phyloP scores from a whole-genome alignment of 176 grass and related monocot genomes.

The Oryza meridionalis region DNA sequence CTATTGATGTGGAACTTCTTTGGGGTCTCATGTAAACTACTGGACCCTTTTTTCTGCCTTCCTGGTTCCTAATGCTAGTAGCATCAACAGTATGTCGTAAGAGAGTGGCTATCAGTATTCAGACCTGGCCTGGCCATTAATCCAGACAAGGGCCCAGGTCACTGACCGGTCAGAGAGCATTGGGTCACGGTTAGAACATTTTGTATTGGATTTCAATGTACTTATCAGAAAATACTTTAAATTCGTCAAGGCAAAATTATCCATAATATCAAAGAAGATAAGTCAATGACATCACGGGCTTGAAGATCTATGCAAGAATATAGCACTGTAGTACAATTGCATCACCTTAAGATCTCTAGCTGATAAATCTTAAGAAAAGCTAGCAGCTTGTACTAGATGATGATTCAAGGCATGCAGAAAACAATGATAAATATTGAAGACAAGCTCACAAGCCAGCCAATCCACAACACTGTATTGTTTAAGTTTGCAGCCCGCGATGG shows the following conservation, averaged over 20 bases:
- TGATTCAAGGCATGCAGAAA: background rate
- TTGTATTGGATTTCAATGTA: background rate
- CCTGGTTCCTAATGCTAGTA: background rate
- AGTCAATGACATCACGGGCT: background rate
- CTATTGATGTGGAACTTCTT: conserved; percentile 19
- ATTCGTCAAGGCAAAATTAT: background rate
- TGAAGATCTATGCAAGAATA: background rate
- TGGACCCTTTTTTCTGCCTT: conserved; percentile 5
- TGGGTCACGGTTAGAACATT: background rate
- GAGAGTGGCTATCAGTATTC: background rate
- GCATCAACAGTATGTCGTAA: background rate
- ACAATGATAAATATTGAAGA: too few relatives aligned
- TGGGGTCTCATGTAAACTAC: conserved; percentile 14
- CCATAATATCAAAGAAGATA: background rate
- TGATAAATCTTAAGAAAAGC: background rate
- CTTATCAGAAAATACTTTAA: background rate
- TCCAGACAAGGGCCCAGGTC: background rate
- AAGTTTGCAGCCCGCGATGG: background rate
- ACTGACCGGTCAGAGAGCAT: background rate
- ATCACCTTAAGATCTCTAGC: background rate
- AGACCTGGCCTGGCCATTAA: background rate
- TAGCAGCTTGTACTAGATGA: background rate
- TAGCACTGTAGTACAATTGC: background rate
- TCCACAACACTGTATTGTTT: too few relatives aligned
- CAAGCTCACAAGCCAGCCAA: too few relatives aligned